Evolutionary conservation across 2,329 filamentous ascomycete species (phyloP).

Genomic region (Fusarium nanum): DNA sequence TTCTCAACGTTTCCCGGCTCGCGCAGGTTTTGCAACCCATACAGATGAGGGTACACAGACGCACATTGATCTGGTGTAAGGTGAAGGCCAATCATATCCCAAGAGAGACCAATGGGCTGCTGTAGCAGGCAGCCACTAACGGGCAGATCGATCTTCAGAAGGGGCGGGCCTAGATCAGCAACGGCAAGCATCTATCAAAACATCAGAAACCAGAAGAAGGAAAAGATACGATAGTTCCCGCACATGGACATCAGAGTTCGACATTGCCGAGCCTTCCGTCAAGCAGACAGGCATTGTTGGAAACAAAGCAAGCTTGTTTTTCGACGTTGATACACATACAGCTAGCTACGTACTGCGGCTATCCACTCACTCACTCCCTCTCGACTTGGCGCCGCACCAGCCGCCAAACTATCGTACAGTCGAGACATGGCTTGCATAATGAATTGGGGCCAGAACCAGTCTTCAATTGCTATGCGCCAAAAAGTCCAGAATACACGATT

Average conservation of each 20-base stretch:
- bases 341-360: background rate
- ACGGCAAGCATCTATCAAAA: constrained; percentile 16
- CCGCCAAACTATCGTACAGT: constrained; percentile 19
- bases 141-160: constrained; percentile 33
- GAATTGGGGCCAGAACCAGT: constrained; percentile 35
- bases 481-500: constrained; percentile 11
- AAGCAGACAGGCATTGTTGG: background rate
- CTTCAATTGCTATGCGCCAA: constrained; percentile 34
- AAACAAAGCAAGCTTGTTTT: constrained; percentile 24
- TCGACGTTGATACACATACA: background rate
- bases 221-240: constrained; percentile 32
- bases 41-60: background rate
- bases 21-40: constrained; percentile 15
- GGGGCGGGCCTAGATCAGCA: constrained; percentile 30
- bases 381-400: constrained; percentile 1
- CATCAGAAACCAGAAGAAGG: constrained; percentile 11
- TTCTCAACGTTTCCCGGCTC: constrained; percentile 1
- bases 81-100: constrained; percentile 31
- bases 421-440: constrained; percentile 45
- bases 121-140: constrained; percentile 36
- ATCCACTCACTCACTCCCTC: background rate
- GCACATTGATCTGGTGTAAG: constrained; percentile 30
- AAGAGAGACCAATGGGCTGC: constrained; percentile 19
- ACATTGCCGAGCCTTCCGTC: constrained; percentile 32
- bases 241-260: constrained; percentile 7